Base-by-base conservation (phyloP, 441 rosid genomes). In the Daphne laureola region DNA sequence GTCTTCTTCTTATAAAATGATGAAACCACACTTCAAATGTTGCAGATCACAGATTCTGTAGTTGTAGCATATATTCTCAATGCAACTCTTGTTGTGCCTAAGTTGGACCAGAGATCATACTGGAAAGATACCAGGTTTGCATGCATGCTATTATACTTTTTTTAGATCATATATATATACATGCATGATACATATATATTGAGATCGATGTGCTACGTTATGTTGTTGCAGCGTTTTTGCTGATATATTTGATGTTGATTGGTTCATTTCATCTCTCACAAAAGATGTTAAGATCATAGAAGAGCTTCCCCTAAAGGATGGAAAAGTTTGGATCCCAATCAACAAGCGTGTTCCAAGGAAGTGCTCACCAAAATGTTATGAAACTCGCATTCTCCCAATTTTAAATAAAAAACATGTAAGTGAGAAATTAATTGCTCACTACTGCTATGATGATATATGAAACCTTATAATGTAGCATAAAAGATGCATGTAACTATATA, bases 41-140 rank as follows among this genome's bases (percentile, higher is more conserved):
- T 57, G 73, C 77, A 84, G 91, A 81, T 81, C 63, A 74, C 67
- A 54, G 87, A 84, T 63, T 83, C 82, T 14, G 88, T 81, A 5
- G 81, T 75, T 64, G 92, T 75, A 5, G 92, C 88, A 25, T 82
- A 82, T 66, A 79, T 84, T 47, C 66, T 84, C 43, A 81, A 84
- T 67, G 86, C 86, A 7, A 79, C 82, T 67, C 86, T 84, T 26
- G 59, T 84, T 26, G 59, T 81, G 46, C 92, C 92, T 50, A 76
- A 73, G 66, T 74, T 84, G 47, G 92, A 81, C 65, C 81, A 81
- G 53, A 67, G 76, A 9, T 84, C 92, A 4, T 84, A 75, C 59
- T 84, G 92, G 92, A 81, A 81, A 66, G 88, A 84, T 69, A 26
- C 49, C 50, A 84, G 92, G 92, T 84, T 36, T 17, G 51, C 26